Evolutionary conservation across 129 eudicot species (phyloP), one percentile per base, ranked within the genome.

Genomic region (Gnaphalium uliginosum): DNA sequence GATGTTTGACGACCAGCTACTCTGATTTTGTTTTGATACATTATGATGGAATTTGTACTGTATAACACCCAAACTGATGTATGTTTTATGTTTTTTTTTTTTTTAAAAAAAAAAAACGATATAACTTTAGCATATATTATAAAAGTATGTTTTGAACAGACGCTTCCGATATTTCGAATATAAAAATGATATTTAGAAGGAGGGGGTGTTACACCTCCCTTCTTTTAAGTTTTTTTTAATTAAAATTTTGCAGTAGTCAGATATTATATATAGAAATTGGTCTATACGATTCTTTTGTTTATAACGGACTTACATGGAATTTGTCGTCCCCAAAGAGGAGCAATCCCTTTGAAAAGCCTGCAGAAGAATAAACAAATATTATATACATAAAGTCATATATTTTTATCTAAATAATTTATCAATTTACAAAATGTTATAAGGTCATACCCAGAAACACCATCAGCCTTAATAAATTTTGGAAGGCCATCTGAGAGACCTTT

Each of bases 241-340:
- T 46, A 14, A 46, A 14, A 11, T 13, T 46, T 3, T 46, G 18
- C 53, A 0, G n/a, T 14, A 14, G 53, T 46, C n/a, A 46, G 13
- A 46, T 13, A 14, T 14, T 46, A 46, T 14, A 13, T 46, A 46
- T 14, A 13, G n/a, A 46, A 13, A 46, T 46, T 46, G 14, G 53
- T 14, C n/a, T 14, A 46, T 39, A 39, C 14, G 46, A 9, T 39
- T 39, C 46, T 39, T 9, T 39, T 39, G 2, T 10, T 39, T 39
- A 9, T 10, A 41, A 61, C 15, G 0, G 59, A 85, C 92, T 87
- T 81, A 90, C 96, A 90, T 79, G 96, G 96, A 81, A 90, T 87
- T 67, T 90, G 93, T 54, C 96, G 91, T 51, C 96, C 96, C 96
- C 96, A 90, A 41, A 90, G 90, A 50, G 96, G 96, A 79, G 81